These are phyloP conservation scores for Nannochloropsis granulata DNA, from an alignment of 108 stramenopile genomes.

Conservation along the genomic window DNA sequence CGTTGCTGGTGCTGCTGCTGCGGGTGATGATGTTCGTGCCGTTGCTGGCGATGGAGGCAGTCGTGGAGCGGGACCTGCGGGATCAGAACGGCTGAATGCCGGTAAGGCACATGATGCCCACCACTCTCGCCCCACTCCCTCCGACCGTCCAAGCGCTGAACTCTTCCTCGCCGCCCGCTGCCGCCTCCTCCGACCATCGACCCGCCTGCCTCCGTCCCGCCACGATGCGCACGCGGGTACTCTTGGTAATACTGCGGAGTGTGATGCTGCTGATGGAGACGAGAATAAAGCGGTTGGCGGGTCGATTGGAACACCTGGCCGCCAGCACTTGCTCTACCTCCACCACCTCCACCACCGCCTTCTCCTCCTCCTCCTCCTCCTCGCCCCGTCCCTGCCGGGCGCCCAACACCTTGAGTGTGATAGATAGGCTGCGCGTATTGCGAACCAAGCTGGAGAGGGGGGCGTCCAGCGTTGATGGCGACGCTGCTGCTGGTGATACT, in stretches of 20 bases:
- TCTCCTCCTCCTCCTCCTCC: neutral
- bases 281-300: neutral
- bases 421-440: neutral
- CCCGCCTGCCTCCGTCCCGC: neutral
- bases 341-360: neutral
- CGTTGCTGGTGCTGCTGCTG: neutral
- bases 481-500: too few species aligned
- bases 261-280: neutral
- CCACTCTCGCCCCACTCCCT: neutral
- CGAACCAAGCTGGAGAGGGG: neutral
- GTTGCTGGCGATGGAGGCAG: neutral
- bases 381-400: neutral
- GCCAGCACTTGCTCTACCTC: neutral
- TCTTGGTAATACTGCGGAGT: neutral
- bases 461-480: neutral
- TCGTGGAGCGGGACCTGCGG: neutral
- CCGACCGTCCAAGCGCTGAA: neutral
- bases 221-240: neutral
- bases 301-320: neutral
- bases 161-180: neutral
- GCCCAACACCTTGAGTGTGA: neutral
- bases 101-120: neutral
- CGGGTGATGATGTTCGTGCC: neutral
- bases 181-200: neutral
- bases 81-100: neutral